Evolutionary conservation across 306 rosid genomes (phyloP).

Genomic region (Delonix regia): DNA sequence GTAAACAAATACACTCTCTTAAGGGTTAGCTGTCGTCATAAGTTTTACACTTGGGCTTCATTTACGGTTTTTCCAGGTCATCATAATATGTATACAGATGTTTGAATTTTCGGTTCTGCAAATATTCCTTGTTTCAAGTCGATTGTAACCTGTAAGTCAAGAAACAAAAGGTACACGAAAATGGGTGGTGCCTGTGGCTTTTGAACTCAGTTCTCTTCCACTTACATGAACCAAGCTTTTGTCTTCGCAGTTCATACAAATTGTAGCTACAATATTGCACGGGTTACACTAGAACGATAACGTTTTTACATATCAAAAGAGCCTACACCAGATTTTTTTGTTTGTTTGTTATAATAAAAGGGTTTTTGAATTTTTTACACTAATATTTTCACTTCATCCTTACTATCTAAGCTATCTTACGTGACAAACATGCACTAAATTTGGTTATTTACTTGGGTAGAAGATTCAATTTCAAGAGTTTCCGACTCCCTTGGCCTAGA

Average conservation of each 20-base stretch:
- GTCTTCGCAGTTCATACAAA: not conserved
- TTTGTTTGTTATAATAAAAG: too few species aligned
- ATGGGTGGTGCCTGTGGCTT: not conserved
- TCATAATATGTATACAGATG: not conserved
- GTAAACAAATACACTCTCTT: not conserved
- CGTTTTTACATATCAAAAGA: not conserved
- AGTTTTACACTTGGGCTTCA: not conserved
- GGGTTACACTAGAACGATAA: not conserved
- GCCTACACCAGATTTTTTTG: too few species aligned
- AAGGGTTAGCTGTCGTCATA: not conserved
- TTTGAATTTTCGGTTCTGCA: not conserved
- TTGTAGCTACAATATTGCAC: not conserved
- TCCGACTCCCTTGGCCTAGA: too few species aligned
- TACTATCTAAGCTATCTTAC: too few species aligned
- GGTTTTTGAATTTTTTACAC: too few species aligned
- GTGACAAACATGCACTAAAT: too few species aligned
- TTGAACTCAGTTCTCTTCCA: not conserved
- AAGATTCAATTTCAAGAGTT: too few species aligned
- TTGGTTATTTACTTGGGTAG: too few species aligned
- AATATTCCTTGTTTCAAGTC: not conserved
- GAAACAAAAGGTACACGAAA: too few species aligned
- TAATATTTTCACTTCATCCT: too few species aligned
- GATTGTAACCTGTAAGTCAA: too few species aligned
- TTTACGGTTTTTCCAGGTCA: not conserved
- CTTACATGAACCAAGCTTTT: not conserved